Evolutionary conservation across 164 flowering plant genomes (phyloP).

Genomic region (Magnolia changhungtana): DNA sequence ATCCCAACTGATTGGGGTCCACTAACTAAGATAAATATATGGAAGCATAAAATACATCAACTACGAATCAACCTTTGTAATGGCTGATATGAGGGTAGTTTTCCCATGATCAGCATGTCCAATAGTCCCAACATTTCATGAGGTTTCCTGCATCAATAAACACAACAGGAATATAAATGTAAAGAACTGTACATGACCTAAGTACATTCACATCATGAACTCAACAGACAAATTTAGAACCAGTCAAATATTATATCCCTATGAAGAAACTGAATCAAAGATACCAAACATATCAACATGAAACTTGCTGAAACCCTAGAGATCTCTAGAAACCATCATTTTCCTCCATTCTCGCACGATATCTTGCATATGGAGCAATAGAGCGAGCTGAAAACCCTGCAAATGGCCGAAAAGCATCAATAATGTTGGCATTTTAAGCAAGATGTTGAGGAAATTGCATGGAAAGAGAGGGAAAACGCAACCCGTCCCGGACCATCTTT

Average conservation of each 20-base stretch:
- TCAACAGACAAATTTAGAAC: background rate
- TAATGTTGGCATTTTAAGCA: no score
- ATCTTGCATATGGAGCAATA: no score
- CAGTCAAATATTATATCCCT: background rate
- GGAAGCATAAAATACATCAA: background rate
- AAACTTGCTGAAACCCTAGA: no score
- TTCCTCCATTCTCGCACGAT: no score
- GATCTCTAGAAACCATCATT: no score
- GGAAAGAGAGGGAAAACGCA: no score
- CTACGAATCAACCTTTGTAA: slow-evolving; percentile 61
- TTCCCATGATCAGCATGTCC: slow-evolving; percentile 99
- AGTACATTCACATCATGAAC: background rate
- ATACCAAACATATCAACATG: no score
- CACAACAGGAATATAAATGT: background rate
- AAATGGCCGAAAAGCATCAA: no score
- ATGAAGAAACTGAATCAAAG: background rate
- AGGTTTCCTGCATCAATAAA: slow-evolving; percentile 60
- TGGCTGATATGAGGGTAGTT: slow-evolving; percentile 93
- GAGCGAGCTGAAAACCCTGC: no score
- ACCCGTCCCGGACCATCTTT: no score
- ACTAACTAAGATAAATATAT: background rate
- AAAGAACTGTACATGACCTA: background rate
- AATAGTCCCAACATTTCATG: slow-evolving; percentile 95
- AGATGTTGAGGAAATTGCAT: no score
- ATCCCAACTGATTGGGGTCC: background rate